A percentile compares a stretch with the other conserved stretches of the same genome.
Evolutionary conservation across 805 yeast species (phyloP).

Genomic region (Saccharomyces kudriavzevii): DNA sequence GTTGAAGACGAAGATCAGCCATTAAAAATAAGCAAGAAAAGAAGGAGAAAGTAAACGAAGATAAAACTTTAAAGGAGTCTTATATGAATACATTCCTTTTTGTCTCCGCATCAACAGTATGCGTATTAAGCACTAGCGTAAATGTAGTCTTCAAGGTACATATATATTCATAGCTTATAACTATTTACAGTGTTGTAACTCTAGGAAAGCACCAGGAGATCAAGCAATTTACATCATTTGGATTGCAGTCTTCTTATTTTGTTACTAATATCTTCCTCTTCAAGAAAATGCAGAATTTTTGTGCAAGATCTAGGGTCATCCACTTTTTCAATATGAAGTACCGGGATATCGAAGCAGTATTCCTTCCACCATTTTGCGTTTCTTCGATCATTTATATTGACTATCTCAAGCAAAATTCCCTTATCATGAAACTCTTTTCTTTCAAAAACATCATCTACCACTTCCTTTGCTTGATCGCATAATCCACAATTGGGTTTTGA

Average conservation of each 20-base stretch:
- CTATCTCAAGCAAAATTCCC: conserved; percentile 30
- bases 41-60: conserved; percentile 5
- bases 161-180: not conserved
- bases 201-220: not conserved
- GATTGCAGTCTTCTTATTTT: conserved; percentile 32
- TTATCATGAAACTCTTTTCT: conserved; percentile 26
- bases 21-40: conserved; percentile 17
- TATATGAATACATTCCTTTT: not conserved
- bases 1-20: conserved; percentile 24
- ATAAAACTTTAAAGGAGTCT: not conserved
- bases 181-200: not conserved
- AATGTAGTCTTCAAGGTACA: not conserved
- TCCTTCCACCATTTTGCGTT: conserved; percentile 61
- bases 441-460: conserved; percentile 35
- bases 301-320: conserved; percentile 37
- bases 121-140: not conserved
- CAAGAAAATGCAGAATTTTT: conserved; percentile 62
- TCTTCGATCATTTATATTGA: conserved; percentile 53
- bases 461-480: conserved; percentile 56
- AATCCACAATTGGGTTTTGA: conserved; percentile 63
- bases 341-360: conserved; percentile 76
- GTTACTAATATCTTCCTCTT: conserved; percentile 45
- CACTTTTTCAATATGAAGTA: conserved; percentile 53
- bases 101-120: not conserved
- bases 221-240: not conserved